Percentiles rank a stretch among this genome's conserved stretches.
Conservation (phyloP, 257 asterid genomes). For the Solanum lignicaule region DNA sequence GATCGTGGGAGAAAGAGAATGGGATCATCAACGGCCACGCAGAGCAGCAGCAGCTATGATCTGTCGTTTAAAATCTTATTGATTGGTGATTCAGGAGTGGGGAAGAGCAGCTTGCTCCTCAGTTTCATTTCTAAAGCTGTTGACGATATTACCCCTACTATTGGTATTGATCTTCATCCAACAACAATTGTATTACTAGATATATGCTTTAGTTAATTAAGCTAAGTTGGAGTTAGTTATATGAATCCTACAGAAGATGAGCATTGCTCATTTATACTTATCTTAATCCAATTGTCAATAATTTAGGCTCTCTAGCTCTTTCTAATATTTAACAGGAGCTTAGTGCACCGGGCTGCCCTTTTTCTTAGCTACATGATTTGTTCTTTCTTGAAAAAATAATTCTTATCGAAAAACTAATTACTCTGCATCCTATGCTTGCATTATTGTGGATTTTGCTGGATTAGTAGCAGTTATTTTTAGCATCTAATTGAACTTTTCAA, state of each 20-base stretch:
- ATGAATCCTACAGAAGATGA: not conserved
- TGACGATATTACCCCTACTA: conserved; percentile 81
- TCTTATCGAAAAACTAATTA: not conserved
- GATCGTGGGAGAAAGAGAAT: conserved; percentile 9
- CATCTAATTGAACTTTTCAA: not conserved
- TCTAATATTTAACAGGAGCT: too few relatives aligned
- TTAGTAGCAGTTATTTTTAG: not conserved
- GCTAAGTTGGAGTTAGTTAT: not conserved
- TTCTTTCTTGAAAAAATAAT: not conserved
- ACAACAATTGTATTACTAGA: not conserved
- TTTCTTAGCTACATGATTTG: not conserved
- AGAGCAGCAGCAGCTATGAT: conserved; percentile 48
- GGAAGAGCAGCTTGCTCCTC: conserved; percentile 90
- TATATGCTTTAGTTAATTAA: not conserved
- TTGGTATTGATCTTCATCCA: conserved; percentile 31
- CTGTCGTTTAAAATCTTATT: conserved; percentile 86
- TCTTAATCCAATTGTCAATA: not conserved
- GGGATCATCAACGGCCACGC: conserved; percentile 28
- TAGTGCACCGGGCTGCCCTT: not conserved
- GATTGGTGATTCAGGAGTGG: conserved; percentile 95
- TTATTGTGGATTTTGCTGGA: not conserved
- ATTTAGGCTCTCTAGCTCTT: not conserved
- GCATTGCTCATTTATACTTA: not conserved
- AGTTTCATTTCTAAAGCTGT: conserved; percentile 65
- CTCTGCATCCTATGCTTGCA: not conserved